Base-by-base conservation (phyloP, 352 stramenopile genomes). In the Phytopythium vexans region DNA sequence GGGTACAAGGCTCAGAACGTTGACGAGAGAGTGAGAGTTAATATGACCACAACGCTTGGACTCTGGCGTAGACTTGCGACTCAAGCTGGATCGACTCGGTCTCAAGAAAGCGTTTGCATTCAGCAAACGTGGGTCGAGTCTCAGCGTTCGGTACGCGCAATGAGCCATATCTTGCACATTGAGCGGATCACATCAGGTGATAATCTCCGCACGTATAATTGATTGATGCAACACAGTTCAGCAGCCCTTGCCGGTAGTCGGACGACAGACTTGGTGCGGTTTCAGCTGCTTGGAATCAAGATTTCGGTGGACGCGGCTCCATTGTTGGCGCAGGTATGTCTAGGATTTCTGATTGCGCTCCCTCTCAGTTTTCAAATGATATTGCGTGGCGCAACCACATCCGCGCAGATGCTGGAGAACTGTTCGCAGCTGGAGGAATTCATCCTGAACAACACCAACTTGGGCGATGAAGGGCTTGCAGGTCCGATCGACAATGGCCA, bases 11-110 rank as follows among this genome's bases (percentile, higher is more conserved):
- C 33, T 43, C 27, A 10, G 41, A 7, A 4, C 3, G 15, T 41
- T 39, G 27, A 3, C 47, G 21, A 16, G 32, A 37, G 12, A 41
- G 10, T 32, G 16, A 9, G 45, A 36, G 10, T 15, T 50, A 16
- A 37, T 33, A 14, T 7, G 21, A 40, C 31, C 14, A 36, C 8
- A 46, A 11, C 21, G 21, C 21, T 27, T 57, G 1, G 38, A 10
- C 10, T 50, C 35, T 10, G 39, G 34, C 49, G 34, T 38, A 89
- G 78, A 83, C 52, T 56, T 85, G 43, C 60, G 74, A 3, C 78
- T 72, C 45, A 89, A 87, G 51, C 81, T 89, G 52, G 66, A 86
- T 11, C 74, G 78, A 9, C 60, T 89, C 16, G 74, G 74, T 5
- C 43, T 87, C 37, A 71, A 78, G 43, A 64, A 61, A 49, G 58